Evolutionary conservation across 257 asterid genomes (phyloP).

Genomic region (Fraxinus anomala): DNA sequence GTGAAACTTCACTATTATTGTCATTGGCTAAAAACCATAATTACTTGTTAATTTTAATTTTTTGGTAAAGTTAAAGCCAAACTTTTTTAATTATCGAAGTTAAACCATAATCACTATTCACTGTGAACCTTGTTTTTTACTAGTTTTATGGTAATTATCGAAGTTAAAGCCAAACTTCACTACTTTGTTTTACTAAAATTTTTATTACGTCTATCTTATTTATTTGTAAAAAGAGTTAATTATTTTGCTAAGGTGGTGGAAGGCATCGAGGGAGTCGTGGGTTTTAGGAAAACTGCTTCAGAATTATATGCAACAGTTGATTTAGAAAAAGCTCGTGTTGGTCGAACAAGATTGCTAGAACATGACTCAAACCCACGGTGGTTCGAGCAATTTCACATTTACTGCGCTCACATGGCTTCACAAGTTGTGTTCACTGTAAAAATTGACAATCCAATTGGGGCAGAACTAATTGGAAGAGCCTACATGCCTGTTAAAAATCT

Average conservation of each 20-base stretch:
- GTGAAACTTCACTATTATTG: too few species aligned
- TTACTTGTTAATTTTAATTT: too few species aligned
- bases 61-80: neutral
- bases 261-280: conserved; percentile 55
- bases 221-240: neutral
- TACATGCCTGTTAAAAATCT: conserved; percentile 33
- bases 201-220: neutral
- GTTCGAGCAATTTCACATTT: conserved; percentile 54
- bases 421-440: conserved; percentile 48
- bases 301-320: conserved; percentile 65
- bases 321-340: conserved; percentile 57
- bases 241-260: conserved; percentile 38
- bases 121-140: too few species aligned
- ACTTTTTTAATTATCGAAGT: too few species aligned
- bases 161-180: too few species aligned
- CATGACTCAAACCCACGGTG: conserved; percentile 42
- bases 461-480: conserved; percentile 45
- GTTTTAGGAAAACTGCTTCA: conserved; percentile 41
- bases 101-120: too few species aligned
- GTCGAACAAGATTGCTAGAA: conserved; percentile 46
- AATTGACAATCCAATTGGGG: conserved; percentile 44
- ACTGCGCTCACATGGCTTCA: conserved; percentile 51
- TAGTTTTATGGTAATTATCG: too few species aligned
- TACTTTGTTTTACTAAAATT: neutral
- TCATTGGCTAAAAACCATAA: too few species aligned